Conservation (phyloP, 805 yeast species). For the Saccharomycopsis sp. region DNA sequence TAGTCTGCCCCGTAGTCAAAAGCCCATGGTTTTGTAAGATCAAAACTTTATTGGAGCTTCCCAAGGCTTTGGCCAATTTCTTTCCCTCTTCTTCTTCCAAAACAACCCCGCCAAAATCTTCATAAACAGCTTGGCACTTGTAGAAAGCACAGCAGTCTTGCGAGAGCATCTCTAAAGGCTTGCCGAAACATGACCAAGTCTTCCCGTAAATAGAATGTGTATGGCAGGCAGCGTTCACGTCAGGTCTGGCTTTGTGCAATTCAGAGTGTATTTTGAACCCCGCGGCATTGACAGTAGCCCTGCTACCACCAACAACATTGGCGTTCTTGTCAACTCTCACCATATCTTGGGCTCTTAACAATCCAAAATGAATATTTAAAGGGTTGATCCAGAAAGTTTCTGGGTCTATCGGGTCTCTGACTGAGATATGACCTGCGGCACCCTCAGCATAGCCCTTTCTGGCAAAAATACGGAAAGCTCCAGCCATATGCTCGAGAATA, state of each 20-base stretch:
- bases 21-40: slow-evolving; percentile 71
- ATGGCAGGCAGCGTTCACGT: slow-evolving; percentile 66
- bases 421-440: slow-evolving; percentile 78
- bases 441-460: slow-evolving; percentile 73
- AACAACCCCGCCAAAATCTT: slow-evolving; percentile 75
- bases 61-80: slow-evolving; percentile 54
- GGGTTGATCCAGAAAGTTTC: slow-evolving; percentile 87
- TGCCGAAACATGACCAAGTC: slow-evolving; percentile 59
- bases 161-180: slow-evolving; percentile 68
- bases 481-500: slow-evolving; percentile 72
- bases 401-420: slow-evolving; percentile 79
- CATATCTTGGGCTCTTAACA: slow-evolving; percentile 54
- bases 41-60: slow-evolving; percentile 45
- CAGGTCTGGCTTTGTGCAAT: slow-evolving; percentile 61
- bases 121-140: slow-evolving; percentile 58
- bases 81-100: slow-evolving; percentile 57
- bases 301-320: slow-evolving; percentile 54
- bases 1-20: slow-evolving; percentile 60
- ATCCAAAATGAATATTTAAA: slow-evolving; percentile 65
- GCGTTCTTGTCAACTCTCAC: slow-evolving; percentile 60
- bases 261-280: slow-evolving; percentile 68
- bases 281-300: slow-evolving; percentile 53
- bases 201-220: slow-evolving; percentile 61
- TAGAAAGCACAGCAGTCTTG: slow-evolving; percentile 71
- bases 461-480: slow-evolving; percentile 78